Conservation (phyloP, 345 rosid species). For the Brassica cretica region DNA sequence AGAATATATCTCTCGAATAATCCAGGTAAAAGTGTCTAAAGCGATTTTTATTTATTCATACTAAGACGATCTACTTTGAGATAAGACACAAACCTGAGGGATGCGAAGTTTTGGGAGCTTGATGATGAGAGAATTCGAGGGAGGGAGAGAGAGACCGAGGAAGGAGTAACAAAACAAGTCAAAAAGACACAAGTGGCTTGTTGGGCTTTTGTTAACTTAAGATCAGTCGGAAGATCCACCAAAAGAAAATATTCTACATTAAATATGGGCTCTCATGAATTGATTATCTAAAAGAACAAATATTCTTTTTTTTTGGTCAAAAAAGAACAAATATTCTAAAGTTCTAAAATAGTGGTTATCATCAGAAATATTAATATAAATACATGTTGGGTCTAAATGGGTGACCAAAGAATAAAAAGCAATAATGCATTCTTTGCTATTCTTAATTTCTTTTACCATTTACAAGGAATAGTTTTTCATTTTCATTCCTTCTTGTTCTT, state of each 20-base stretch:
- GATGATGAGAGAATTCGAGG: neutral
- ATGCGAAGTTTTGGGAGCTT: neutral
- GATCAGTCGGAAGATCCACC: neutral
- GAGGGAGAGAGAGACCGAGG: neutral
- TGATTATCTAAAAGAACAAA: neutral
- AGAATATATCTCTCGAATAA: neutral
- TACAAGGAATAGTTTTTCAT: too few species aligned
- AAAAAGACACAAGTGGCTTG: conserved; percentile 10
- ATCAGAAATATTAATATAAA: too few species aligned
- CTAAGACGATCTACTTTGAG: neutral
- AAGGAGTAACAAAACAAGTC: neutral
- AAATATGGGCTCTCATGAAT: neutral
- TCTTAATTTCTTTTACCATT: too few species aligned
- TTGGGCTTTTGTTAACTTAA: conserved; percentile 1
- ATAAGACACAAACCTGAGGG: neutral
- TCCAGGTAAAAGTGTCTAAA: neutral
- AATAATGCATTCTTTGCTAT: too few species aligned
- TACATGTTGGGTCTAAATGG: too few species aligned
- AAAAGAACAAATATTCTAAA: neutral
- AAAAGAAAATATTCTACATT: neutral
- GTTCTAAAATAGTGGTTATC: neutral
- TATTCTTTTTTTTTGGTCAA: neutral
- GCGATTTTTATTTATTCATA: neutral
- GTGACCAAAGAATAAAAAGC: too few species aligned
- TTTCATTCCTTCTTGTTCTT: too few species aligned